These are phyloP conservation scores for Scheffersomyces lignicola DNA, from an alignment of 1,139 yeast genomes.

Conservation along the genomic window DNA sequence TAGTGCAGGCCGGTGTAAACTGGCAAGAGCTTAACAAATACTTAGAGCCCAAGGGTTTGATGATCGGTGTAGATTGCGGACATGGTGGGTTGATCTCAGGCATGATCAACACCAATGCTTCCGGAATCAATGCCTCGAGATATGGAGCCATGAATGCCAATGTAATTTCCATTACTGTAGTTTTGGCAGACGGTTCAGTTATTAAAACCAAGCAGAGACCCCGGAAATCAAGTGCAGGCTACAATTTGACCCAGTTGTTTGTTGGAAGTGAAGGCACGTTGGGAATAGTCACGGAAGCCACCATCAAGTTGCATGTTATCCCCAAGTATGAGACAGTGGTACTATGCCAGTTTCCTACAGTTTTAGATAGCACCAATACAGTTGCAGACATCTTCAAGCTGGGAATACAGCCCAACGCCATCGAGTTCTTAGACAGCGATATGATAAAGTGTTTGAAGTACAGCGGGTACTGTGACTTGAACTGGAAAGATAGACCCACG, in stretches of 20 bases:
- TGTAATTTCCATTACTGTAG: conserved; percentile 43
- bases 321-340: conserved; percentile 44
- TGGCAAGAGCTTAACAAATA: conserved; percentile 40
- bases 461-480: conserved; percentile 38
- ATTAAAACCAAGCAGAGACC: conserved; percentile 46
- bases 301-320: conserved; percentile 39
- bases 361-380: conserved; percentile 39
- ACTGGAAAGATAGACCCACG: conserved; percentile 58
- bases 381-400: conserved; percentile 41
- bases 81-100: conserved; percentile 46
- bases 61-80: conserved; percentile 50
- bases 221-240: conserved; percentile 45
- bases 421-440: conserved; percentile 42
- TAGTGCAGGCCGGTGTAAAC: conserved; percentile 45
- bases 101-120: conserved; percentile 47
- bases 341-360: conserved; percentile 45
- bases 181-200: conserved; percentile 46
- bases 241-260: conserved; percentile 43
- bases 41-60: conserved; percentile 25
- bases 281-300: conserved; percentile 48
- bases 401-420: conserved; percentile 46
- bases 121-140: conserved; percentile 44
- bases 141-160: conserved; percentile 50
- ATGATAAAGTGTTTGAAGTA: conserved; percentile 50
- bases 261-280: conserved; percentile 50